These are phyloP conservation scores for Aegilops sharonensis DNA, from an alignment of 176 grass and related monocot genomes.

Conservation along the genomic window DNA sequence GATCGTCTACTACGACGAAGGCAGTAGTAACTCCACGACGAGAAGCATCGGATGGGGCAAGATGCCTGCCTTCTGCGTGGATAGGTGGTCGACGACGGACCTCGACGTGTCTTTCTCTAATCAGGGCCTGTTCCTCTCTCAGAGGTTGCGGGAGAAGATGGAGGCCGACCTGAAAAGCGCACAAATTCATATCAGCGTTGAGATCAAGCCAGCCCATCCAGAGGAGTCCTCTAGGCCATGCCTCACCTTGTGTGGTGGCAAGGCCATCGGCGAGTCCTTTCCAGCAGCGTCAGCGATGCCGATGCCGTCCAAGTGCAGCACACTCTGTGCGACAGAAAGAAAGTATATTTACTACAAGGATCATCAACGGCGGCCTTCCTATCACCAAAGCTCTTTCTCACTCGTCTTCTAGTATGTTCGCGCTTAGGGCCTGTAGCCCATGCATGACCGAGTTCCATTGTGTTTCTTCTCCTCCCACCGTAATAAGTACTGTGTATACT, in stretches of 20 bases:
- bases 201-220: not conserved
- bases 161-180: not conserved
- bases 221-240: not conserved
- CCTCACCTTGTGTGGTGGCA: not conserved
- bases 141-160: not conserved
- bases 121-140: not conserved
- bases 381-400: too few species aligned
- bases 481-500: too few species aligned
- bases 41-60: not conserved
- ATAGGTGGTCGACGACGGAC: not conserved
- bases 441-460: too few species aligned
- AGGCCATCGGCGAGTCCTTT: not conserved
- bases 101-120: not conserved
- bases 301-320: too few species aligned
- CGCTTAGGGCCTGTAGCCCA: too few species aligned
- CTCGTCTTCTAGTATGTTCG: too few species aligned
- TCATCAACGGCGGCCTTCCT: too few species aligned
- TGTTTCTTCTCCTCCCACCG: too few species aligned
- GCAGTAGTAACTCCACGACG: not conserved
- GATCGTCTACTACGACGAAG: not conserved
- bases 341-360: not conserved
- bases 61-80: slow-evolving; percentile 18
- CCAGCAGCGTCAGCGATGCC: not conserved
- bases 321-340: too few species aligned
- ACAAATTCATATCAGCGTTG: not conserved